Conservation (phyloP, 2,329 filamentous ascomycete genomes). For the Lizonia empirigonia region DNA sequence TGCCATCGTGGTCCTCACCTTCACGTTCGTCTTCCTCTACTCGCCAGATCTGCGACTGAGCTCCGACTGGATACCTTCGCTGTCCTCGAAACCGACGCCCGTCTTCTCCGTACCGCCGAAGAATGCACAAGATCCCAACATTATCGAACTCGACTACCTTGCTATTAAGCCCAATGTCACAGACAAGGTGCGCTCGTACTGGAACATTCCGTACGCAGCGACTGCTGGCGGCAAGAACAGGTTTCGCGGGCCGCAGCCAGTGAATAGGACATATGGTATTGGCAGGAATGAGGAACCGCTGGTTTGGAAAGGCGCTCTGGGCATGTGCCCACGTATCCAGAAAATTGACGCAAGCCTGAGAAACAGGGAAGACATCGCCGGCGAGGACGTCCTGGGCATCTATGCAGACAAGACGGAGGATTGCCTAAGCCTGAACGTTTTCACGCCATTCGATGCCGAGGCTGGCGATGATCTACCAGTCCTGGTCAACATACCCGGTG, state of each 20-base stretch:
- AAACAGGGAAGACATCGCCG: constrained; percentile 35
- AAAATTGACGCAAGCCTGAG: constrained; percentile 37
- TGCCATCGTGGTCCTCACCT: constrained; percentile 28
- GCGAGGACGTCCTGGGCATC: constrained; percentile 35
- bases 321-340: constrained; percentile 44
- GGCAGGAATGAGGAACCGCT: constrained; percentile 29
- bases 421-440: constrained; percentile 52
- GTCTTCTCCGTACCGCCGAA: constrained; percentile 33
- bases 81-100: constrained; percentile 27
- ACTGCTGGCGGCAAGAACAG: constrained; percentile 37
- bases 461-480: constrained; percentile 45
- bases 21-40: constrained; percentile 37
- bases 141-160: constrained; percentile 41
- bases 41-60: constrained; percentile 31
- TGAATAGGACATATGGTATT: constrained; percentile 34
- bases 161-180: constrained; percentile 36
- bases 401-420: constrained; percentile 42
- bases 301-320: constrained; percentile 38
- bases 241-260: constrained; percentile 40
- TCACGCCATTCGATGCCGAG: constrained; percentile 41
- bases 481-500: constrained; percentile 55
- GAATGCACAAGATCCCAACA: constrained; percentile 34
- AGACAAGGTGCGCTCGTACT: constrained; percentile 38
- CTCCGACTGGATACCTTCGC: constrained; percentile 35
- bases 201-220: constrained; percentile 45